Conservation (phyloP, 176 grass and related monocot genomes). For the Hordeum marinum region DNA sequence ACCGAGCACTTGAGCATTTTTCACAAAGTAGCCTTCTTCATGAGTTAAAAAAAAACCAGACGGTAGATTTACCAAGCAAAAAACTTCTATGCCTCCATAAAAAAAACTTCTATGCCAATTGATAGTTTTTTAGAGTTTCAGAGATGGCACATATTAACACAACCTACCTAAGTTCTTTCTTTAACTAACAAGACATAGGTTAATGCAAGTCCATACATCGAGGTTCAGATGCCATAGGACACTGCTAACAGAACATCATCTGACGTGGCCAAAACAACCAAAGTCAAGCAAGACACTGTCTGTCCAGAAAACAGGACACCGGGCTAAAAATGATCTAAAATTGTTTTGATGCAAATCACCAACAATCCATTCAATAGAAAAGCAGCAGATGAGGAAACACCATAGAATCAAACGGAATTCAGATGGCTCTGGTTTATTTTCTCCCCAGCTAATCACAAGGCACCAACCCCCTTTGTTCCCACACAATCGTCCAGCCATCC, state of each 20-base stretch:
- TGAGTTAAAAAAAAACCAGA: neutral
- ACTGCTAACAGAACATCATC: neutral
- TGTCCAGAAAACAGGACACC: neutral
- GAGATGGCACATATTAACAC: neutral
- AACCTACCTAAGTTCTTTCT: neutral
- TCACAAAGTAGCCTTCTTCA: neutral
- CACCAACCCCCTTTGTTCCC: constrained; percentile 14
- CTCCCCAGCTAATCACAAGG: constrained; percentile 32
- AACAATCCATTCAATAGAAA: neutral
- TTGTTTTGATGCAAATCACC: neutral
- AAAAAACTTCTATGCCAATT: neutral
- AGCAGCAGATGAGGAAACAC: neutral
- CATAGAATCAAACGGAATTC: constrained; percentile 27
- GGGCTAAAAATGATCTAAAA: neutral
- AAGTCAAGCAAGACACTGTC: neutral
- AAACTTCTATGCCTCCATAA: no score
- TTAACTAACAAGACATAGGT: no score
- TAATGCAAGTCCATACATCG: no score
- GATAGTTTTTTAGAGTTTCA: neutral
- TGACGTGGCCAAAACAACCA: neutral
- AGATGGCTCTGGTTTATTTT: constrained; percentile 37
- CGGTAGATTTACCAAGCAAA: no score
- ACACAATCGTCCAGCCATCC: constrained; percentile 15
- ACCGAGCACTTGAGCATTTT: neutral
- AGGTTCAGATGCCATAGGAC: no score